Percentiles rank a stretch among this genome's conserved stretches.
Conservation (phyloP, 2,329 filamentous ascomycete genomes). For the Fusarium goolgardi region DNA sequence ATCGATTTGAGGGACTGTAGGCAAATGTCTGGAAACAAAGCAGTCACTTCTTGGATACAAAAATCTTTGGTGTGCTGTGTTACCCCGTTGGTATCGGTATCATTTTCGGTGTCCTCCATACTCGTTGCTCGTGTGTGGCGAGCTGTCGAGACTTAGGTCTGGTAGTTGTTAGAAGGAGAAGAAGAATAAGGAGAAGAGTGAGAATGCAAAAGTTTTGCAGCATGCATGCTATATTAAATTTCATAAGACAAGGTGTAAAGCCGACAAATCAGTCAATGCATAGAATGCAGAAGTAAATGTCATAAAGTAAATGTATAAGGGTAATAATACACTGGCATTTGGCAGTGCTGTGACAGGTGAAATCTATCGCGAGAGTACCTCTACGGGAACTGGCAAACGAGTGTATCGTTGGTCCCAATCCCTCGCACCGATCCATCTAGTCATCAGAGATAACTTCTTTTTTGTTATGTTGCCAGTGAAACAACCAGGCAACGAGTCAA, state of each 20-base stretch:
- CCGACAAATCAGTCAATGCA: not conserved
- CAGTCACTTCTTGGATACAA: constrained; percentile 32
- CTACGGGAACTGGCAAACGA: too few species aligned
- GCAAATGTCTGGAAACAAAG: constrained; percentile 61
- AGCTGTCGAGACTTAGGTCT: not conserved
- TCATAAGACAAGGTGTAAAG: too few species aligned
- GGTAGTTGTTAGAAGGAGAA: constrained; percentile 18
- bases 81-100: not conserved
- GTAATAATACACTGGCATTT: not conserved
- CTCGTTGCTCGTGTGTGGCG: not conserved
- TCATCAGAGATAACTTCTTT: too few species aligned
- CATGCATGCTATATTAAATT: not conserved
- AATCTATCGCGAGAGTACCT: not conserved
- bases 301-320: not conserved
- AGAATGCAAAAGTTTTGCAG: not conserved
- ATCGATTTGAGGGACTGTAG: constrained; percentile 51
- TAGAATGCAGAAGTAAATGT: not conserved
- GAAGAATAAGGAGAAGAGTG: not conserved
- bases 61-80: constrained; percentile 7
- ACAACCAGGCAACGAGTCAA: not conserved
- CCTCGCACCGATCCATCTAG: not conserved
- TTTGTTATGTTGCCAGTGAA: not conserved
- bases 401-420: too few species aligned
- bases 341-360: not conserved
- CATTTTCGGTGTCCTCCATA: constrained; percentile 20